These are phyloP conservation scores for Aspergillaceae sp. DNA, from an alignment of 2,329 filamentous ascomycete genomes.

Conservation along the genomic window DNA sequence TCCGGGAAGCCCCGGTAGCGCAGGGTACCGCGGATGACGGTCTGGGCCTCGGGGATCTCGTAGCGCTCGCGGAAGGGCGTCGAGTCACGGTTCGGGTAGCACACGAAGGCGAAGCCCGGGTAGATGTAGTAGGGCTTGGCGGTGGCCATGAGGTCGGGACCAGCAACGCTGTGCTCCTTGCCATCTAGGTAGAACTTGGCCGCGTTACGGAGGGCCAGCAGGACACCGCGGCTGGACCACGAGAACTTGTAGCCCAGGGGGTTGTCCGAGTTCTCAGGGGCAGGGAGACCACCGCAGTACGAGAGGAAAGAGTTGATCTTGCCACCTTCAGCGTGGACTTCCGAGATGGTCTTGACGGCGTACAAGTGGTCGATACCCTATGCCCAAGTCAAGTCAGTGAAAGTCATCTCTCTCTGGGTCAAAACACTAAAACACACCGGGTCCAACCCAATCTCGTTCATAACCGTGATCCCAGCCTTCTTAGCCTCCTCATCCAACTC, in stretches of 20 bases:
- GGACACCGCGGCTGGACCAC: conserved; percentile 70
- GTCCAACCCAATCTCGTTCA: conserved; percentile 84
- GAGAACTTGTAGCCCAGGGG: conserved; percentile 92
- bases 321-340: conserved; percentile 39
- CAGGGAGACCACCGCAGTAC: conserved; percentile 74
- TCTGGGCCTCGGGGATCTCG: conserved; percentile 83
- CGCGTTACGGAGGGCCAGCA: conserved; percentile 78
- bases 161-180: conserved; percentile 58
- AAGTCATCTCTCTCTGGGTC: too few relatives aligned
- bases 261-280: conserved; percentile 71
- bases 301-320: conserved; percentile 75
- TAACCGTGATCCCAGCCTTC: conserved; percentile 87
- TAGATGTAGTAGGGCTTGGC: conserved; percentile 90
- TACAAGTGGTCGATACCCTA: conserved; percentile 48
- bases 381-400: too few relatives aligned
- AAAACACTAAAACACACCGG: conserved; percentile 5
- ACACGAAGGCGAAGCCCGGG: conserved; percentile 79
- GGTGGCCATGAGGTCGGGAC: conserved; percentile 68
- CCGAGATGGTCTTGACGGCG: conserved; percentile 72
- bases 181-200: conserved; percentile 77
- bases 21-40: conserved; percentile 74
- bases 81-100: conserved; percentile 87
- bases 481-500: conserved; percentile 77
- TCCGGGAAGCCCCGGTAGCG: conserved; percentile 85
- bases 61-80: conserved; percentile 83